Base-by-base conservation (phyloP, 1,284 basidiomycete species). In the Trichosporon faecale region DNA sequence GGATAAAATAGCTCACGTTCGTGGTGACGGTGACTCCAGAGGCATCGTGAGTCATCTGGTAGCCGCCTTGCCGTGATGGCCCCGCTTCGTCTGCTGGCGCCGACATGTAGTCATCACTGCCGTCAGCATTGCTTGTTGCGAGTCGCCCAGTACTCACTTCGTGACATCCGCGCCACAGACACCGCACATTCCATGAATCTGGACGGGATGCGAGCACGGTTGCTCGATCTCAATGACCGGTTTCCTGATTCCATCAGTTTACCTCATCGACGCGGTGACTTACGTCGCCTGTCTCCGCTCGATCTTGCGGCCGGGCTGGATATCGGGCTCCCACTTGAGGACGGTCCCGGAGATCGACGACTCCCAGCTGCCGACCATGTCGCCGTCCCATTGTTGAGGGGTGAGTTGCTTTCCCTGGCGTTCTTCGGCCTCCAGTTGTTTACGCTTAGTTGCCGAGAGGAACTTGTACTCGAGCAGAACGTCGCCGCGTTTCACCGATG, bases 121-220 rank as follows among this genome's bases (percentile, higher is more conserved):
- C 23, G 12, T 12, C 6, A 61, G 57, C 57, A 31, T 21, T 25
- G 68, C 68, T 16, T 33, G 33, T 9, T 37, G 78, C 40, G 29
- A 52, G 5, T 11, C 65, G 67, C 67, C 52, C 76, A 63, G 61
- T 12, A 85, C 91, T 76, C 79, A 97, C 94, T 88, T 89, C 63
- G 93, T 95, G 86, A 98, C 89, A 77, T 97, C 94, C 83, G 92
- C 93, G 46, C 95, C 95, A 80, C 95, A 99, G 35, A 96, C 83
- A 1, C 92, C 94, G 80, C 95, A 99, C 71, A 98, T 87, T 0
- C 96, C 96, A 46, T 90, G 90, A 70, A 96, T 87, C 83, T 98
- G 95, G 75, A 96, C 90, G 65, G 92, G 92, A 83, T 99, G 95
- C 66, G 92, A 93, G 85, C 95, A 99, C 21, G 92, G 91, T 81